Evolutionary conservation across 1,284 basidiomycete genomes (phyloP).

Genomic region (Uromyces viciae-fabae): DNA sequence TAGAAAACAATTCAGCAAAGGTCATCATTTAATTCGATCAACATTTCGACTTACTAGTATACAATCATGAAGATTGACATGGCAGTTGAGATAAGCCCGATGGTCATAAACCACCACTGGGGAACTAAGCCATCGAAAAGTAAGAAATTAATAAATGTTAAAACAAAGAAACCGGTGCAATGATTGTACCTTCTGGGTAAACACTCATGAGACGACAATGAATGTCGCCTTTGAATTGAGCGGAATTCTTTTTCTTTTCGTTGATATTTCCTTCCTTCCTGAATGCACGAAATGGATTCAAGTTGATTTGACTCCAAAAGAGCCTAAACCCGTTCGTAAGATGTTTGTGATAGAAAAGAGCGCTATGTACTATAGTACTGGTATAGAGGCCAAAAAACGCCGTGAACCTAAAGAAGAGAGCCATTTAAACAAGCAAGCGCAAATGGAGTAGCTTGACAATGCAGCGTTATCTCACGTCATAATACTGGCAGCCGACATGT

Average conservation of each 20-base stretch:
- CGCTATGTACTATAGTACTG: constrained; percentile 55
- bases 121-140: constrained; percentile 48
- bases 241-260: too few relatives aligned
- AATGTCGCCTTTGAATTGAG: too few relatives aligned
- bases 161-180: neutral
- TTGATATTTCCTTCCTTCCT: too few relatives aligned
- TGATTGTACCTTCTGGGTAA: constrained; percentile 50
- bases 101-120: constrained; percentile 53
- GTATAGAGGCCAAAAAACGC: constrained; percentile 56
- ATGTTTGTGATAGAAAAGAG: constrained; percentile 57
- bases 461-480: constrained; percentile 18
- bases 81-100: constrained; percentile 51
- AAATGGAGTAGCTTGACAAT: constrained; percentile 49
- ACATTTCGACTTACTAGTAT: constrained; percentile 43
- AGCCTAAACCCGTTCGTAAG: constrained; percentile 54
- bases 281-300: neutral
- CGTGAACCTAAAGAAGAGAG: constrained; percentile 54
- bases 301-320: neutral
- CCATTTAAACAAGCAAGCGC: constrained; percentile 48
- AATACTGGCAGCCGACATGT: constrained; percentile 46
- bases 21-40: too few relatives aligned
- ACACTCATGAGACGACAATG: constrained; percentile 54
- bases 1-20: neutral
- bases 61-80: constrained; percentile 50
- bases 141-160: neutral